Evolutionary conservation across 495 filamentous ascomycete genomes (phyloP).

Genomic region (Bathelium albidoporum): DNA sequence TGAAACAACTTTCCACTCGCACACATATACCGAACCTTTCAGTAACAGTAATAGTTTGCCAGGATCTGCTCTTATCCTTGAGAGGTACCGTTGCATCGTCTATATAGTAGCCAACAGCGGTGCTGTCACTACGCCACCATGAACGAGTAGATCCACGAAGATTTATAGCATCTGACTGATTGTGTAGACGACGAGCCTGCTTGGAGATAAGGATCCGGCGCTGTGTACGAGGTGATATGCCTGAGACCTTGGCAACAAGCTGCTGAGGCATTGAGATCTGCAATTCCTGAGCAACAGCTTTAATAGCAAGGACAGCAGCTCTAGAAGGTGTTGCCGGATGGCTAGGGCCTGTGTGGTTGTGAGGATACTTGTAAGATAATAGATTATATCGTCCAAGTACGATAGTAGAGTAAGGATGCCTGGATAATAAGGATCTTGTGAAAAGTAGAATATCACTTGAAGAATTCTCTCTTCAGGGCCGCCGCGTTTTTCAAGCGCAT

Average conservation of each 20-base stretch:
- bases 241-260: background rate
- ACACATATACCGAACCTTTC: too few relatives aligned
- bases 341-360: background rate
- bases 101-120: background rate
- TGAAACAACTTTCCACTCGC: too few relatives aligned
- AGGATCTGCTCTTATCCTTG: background rate
- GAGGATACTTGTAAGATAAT: too few relatives aligned
- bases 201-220: background rate
- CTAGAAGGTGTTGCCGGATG: background rate
- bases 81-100: background rate
- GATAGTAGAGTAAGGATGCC: too few relatives aligned
- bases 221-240: background rate
- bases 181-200: background rate
- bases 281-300: background rate
- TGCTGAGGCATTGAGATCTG: background rate
- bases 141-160: background rate
- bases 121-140: background rate
- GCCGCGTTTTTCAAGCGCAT: too few relatives aligned
- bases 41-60: background rate
- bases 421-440: too few relatives aligned
- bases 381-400: too few relatives aligned
- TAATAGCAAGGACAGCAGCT: background rate
- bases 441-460: too few relatives aligned
- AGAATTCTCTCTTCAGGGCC: too few relatives aligned
- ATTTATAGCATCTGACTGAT: background rate